phyloP scores from a whole-genome alignment of 148 eudicot genomes.

The Cornus kousa region DNA sequence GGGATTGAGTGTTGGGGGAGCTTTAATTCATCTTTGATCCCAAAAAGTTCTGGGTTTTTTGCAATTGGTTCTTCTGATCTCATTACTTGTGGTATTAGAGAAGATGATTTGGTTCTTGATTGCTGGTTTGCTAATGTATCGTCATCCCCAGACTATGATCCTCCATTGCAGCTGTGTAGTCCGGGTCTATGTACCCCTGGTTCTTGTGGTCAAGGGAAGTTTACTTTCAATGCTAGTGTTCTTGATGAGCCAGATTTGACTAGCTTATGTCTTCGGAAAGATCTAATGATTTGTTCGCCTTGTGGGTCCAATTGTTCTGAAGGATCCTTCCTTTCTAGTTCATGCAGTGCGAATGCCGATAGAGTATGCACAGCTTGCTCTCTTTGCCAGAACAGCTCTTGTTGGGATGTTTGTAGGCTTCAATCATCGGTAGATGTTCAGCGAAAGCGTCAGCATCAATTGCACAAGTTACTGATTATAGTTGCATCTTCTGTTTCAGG shows the following conservation, averaged over 20 bases:
- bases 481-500: conserved; percentile 66
- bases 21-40: conserved; percentile 62
- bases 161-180: conserved; percentile 88
- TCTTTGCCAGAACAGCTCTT: conserved; percentile 86
- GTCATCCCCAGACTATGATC: conserved; percentile 46
- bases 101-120: conserved; percentile 80
- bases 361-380: conserved; percentile 85
- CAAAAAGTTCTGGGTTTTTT: conserved; percentile 65
- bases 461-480: conserved; percentile 54
- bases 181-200: conserved; percentile 70
- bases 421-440: conserved; percentile 33
- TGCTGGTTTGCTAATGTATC: conserved; percentile 66
- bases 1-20: conserved; percentile 84
- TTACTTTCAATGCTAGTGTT: conserved; percentile 70
- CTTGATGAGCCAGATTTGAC: conserved; percentile 70
- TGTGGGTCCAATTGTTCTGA: conserved; percentile 69
- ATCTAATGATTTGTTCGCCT: conserved; percentile 72
- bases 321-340: conserved; percentile 76
- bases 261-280: conserved; percentile 64
- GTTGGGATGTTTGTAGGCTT: conserved; percentile 68
- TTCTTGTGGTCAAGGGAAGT: conserved; percentile 51
- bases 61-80: conserved; percentile 66
- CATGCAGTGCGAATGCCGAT: conserved; percentile 59
- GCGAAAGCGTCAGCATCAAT: conserved; percentile 42
- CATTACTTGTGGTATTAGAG: conserved; percentile 76